Base-by-base conservation (phyloP, 2,329 filamentous ascomycete genomes). In the Fusarium nelsonii region DNA sequence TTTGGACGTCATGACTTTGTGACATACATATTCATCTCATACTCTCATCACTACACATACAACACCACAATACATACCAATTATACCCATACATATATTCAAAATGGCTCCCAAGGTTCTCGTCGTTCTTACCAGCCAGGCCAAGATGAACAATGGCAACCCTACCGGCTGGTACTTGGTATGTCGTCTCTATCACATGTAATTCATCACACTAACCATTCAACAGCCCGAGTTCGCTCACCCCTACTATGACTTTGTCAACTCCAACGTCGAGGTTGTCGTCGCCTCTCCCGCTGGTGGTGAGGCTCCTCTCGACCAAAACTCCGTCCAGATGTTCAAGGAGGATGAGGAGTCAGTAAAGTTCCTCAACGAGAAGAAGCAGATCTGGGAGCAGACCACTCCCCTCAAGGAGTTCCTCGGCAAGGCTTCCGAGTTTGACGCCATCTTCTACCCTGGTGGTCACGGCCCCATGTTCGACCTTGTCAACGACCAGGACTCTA, bases 111-210 rank as follows among this genome's bases (percentile, higher is more conserved):
- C 82, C 72, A 91, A 90, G 78, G 81, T 93, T 68, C 90, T 93
- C 81, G 81, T 92, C 77, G 87, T 93, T 60, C 87, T 93, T 65
- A 91, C 89, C 69, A 92, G 90, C 64, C 84, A 87, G 77, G 78
- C 77, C 75, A 79, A 81, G 77, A 83, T 88, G 71, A 67, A 80
- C 71, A 81, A 83, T 44, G 82, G 82, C 73, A 81, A 82, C 73
- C 84, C 85, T 11, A 92, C 90, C 0, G 91, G 91, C 68, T 93
- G 91, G 91, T 93, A 88, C 75, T 81, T 93, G 73, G 88, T 90
- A 81, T 49, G 81, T 65, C 15, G 10, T 26, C 9, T 23, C 32
- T 7, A 32, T 40, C 6, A 32, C n/a, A 23, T n/a, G 26, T 4
- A 33, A 11, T 16, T 20, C 18, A 32, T 15, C 23, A 49, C 23